Evolutionary conservation across 306 rosid species (phyloP).

Genomic region (Potentilla sterilis): DNA sequence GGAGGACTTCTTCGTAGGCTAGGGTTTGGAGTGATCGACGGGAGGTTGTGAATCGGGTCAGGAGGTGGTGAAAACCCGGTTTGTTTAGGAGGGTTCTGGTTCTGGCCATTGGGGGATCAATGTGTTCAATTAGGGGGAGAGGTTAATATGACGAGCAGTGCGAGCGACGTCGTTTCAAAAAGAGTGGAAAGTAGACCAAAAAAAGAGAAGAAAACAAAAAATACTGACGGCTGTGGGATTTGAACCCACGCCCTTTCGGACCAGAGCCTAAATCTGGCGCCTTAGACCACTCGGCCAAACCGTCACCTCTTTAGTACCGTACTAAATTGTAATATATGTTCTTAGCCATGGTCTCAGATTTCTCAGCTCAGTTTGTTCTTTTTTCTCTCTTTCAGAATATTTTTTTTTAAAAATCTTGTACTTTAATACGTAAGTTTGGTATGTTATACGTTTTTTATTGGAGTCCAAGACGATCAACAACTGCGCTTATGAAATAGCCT

Average conservation of each 20-base stretch:
- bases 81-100: slow-evolving; percentile 37
- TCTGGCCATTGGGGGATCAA: slow-evolving; percentile 44
- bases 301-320: slow-evolving; percentile 22
- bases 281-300: slow-evolving; percentile 98
- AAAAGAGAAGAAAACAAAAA: fast-evolving
- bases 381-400: no score
- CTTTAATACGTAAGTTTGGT: no score
- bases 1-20: slow-evolving; percentile 73
- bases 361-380: no score
- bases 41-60: slow-evolving; percentile 50
- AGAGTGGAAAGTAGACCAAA: not conserved
- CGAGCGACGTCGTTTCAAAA: not conserved
- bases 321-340: no score
- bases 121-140: no score
- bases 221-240: slow-evolving; percentile 81
- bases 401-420: no score
- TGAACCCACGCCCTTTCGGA: slow-evolving; percentile 98
- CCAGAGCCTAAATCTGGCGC: slow-evolving; percentile 98
- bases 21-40: slow-evolving; percentile 47
- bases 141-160: not conserved
- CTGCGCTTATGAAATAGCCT: not conserved
- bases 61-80: slow-evolving; percentile 20
- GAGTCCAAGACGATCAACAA: not conserved
- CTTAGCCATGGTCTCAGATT: no score
- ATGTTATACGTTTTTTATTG: no score